phyloP scores from a whole-genome alignment of 2,329 filamentous ascomycete species.

The Exophiala xenobiotica region DNA sequence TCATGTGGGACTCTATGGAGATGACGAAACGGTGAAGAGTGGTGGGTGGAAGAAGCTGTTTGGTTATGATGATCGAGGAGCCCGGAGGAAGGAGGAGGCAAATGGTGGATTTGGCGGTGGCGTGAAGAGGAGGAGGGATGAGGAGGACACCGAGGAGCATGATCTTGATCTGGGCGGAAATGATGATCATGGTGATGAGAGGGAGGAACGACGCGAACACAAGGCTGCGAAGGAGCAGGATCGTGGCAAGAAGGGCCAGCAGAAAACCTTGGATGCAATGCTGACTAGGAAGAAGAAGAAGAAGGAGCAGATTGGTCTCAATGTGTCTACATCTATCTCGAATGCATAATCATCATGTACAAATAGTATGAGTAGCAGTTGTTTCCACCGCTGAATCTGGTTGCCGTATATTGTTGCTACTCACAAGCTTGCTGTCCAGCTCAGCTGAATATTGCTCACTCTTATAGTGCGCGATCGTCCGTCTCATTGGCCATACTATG shows the following conservation, averaged over 20 bases:
- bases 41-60: constrained; percentile 58
- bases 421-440: no score
- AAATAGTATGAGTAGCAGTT: no score
- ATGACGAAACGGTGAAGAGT: constrained; percentile 60
- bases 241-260: neutral
- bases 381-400: no score
- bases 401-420: no score
- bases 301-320: neutral
- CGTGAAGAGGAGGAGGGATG: constrained; percentile 17
- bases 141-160: constrained; percentile 14
- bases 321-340: neutral
- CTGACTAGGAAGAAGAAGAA: neutral
- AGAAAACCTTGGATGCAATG: constrained; percentile 7
- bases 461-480: no score
- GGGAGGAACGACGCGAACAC: neutral
- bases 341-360: no score
- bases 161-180: neutral
- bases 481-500: no score
- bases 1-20: constrained; percentile 61
- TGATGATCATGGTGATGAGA: neutral
- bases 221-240: neutral
- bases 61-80: constrained; percentile 44
- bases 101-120: constrained; percentile 12
- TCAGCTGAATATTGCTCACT: no score
- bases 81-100: constrained; percentile 27